Evolutionary conservation across 371 early-diverging fungal genomes (phyloP).

Genomic region (Mortierella sp.): DNA sequence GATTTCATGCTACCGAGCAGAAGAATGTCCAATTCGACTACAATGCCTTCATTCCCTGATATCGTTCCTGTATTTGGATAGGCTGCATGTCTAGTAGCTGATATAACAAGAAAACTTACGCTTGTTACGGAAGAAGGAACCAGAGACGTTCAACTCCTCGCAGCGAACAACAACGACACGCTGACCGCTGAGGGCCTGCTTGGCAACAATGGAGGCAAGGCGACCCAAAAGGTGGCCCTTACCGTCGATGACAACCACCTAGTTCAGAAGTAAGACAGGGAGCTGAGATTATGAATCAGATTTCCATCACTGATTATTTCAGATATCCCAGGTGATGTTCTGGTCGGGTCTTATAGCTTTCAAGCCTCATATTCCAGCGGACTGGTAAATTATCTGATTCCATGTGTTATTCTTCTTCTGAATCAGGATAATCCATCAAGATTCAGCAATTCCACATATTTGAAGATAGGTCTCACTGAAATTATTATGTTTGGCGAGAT

Average conservation of each 20-base stretch:
- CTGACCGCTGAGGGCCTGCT: slow-evolving; percentile 98
- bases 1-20: background rate
- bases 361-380: background rate
- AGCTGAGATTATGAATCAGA: background rate
- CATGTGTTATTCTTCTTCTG: background rate
- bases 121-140: slow-evolving; percentile 99
- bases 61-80: background rate
- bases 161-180: slow-evolving; percentile 98
- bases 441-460: slow-evolving; percentile 35
- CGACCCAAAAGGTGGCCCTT: slow-evolving; percentile 99
- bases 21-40: background rate
- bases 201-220: slow-evolving; percentile 98
- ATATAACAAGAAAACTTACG: slow-evolving; percentile 68
- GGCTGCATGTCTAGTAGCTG: background rate
- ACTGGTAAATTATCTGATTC: background rate
- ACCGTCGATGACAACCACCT: slow-evolving; percentile 99
- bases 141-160: slow-evolving; percentile 98
- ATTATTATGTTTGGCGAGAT: background rate
- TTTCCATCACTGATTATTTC: background rate
- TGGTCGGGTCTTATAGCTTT: background rate
- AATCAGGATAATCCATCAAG: background rate
- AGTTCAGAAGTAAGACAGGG: slow-evolving; percentile 19
- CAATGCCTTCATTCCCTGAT: background rate
- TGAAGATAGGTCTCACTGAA: slow-evolving; percentile 3
- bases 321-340: background rate